Evolutionary conservation across 352 stramenopile species (phyloP), one percentile per base, ranked within the genome.

Genomic region (Pythium folliculosum): DNA sequence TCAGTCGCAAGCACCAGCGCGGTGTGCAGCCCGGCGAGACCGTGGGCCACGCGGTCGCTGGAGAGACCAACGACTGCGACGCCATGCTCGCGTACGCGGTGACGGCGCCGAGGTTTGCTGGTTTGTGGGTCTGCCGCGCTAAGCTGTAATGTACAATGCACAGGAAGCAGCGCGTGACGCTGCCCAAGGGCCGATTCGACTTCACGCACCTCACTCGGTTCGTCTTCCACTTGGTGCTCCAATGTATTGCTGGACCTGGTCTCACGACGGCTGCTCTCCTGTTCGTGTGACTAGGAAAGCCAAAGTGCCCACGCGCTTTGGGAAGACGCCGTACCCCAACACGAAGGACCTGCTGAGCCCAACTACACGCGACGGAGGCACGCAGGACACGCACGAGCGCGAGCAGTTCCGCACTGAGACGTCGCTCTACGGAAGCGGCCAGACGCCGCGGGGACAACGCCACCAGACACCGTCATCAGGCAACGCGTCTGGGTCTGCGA

Each of bases 191-290:
- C 23, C 72, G 44, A 5, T 88, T 88, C 43, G 65, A 81, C 35
- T 84, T 86, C 50, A 68, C 76, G 0, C 80, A 88, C 27, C 65
- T 88, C 13, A 67, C 72, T 37, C 63, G 75, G 77, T 83, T 3
- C 23, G n/a, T 38, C 22, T 22, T n/a, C n/a, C n/a, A n/a, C n/a
- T n/a, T n/a, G n/a, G n/a, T n/a, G n/a, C n/a, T n/a, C n/a, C n/a
- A n/a, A n/a, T n/a, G n/a, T n/a, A n/a, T n/a, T n/a, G n/a, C n/a
- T n/a, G n/a, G n/a, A n/a, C n/a, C n/a, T n/a, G n/a, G n/a, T n/a
- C n/a, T n/a, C n/a, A n/a, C n/a, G n/a, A n/a, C n/a, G n/a, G n/a
- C n/a, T n/a, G n/a, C n/a, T 6, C 35, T 40, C 35, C 8, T 52
- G 51, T 52, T 0, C 8, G 16, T 25, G 48, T 19, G 35, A 5